Evolutionary conservation across 192 early-diverging fungal species (phyloP).

Genomic region (Cladochytrium replicatum): DNA sequence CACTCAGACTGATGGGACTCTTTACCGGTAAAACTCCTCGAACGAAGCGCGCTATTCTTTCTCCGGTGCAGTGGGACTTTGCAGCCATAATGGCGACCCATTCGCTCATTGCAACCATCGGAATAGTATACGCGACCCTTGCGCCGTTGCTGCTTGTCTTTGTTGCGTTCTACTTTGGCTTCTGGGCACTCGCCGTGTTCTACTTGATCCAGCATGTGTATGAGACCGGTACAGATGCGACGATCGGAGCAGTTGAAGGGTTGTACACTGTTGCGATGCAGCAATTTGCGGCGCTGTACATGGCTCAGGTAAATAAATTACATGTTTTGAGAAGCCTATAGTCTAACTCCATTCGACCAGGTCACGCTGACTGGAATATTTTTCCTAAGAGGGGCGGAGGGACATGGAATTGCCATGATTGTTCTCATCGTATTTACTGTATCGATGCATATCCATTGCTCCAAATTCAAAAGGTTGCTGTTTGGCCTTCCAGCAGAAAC

Average conservation of each 20-base stretch:
- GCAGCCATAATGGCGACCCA: constrained; percentile 21
- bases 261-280: constrained; percentile 26
- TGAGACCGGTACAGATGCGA: constrained; percentile 22
- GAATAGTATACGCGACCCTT: constrained; percentile 67
- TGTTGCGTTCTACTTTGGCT: constrained; percentile 58
- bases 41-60: constrained; percentile 39
- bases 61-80: constrained; percentile 34
- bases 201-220: constrained; percentile 61
- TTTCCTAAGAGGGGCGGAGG: constrained; percentile 39
- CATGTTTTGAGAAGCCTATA: no score
- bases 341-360: no score
- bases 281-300: constrained; percentile 36
- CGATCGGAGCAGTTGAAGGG: constrained; percentile 11
- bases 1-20: constrained; percentile 27
- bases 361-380: constrained; percentile 65
- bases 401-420: constrained; percentile 29
- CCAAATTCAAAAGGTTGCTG: constrained; percentile 47
- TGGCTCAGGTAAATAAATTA: no score
- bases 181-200: constrained; percentile 63
- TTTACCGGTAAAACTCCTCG: constrained; percentile 63
- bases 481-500: constrained; percentile 21
- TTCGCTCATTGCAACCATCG: constrained; percentile 34
- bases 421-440: constrained; percentile 38
- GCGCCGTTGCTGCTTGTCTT: constrained; percentile 76
- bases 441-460: constrained; percentile 40